Evolutionary conservation across 306 rosid genomes (phyloP).

Genomic region (Prunus davidiana): DNA sequence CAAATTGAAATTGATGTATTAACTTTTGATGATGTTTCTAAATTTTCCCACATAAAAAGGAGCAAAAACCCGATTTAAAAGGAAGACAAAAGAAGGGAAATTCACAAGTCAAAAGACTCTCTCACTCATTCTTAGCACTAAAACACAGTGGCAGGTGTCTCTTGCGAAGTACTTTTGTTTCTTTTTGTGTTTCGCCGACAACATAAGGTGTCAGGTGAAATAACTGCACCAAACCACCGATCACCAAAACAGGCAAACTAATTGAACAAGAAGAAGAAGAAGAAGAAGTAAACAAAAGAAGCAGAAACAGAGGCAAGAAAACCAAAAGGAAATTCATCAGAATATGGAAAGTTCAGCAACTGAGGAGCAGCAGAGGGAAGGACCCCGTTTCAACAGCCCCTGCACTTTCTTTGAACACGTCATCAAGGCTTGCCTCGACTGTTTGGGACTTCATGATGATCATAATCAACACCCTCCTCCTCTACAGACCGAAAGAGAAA

Average conservation of each 20-base stretch:
- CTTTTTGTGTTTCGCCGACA: too few species aligned
- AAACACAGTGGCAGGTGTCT: constrained; percentile 7
- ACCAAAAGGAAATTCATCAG: too few species aligned
- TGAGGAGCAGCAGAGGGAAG: neutral
- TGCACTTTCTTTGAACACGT: constrained; percentile 34
- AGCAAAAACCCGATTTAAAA: too few species aligned
- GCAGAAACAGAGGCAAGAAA: too few species aligned
- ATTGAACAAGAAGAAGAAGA: constrained; percentile 15
- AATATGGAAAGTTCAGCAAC: neutral
- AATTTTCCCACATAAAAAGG: too few species aligned
- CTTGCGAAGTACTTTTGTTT: neutral
- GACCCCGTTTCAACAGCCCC: constrained; percentile 22
- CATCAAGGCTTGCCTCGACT: constrained; percentile 37
- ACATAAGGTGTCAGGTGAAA: neutral
- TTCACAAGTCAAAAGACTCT: too few species aligned
- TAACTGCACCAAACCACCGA: neutral
- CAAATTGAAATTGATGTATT: too few species aligned
- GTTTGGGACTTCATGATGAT: constrained; percentile 27
- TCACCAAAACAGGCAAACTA: neutral
- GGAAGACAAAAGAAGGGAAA: too few species aligned
- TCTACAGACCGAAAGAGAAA: constrained; percentile 9
- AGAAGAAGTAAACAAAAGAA: constrained; percentile 18
- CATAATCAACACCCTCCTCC: neutral
- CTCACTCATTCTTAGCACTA: too few species aligned
- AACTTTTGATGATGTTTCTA: too few species aligned